Evolutionary conservation across 1,284 basidiomycete genomes (phyloP).

Genomic region (Naganishia sp.): DNA sequence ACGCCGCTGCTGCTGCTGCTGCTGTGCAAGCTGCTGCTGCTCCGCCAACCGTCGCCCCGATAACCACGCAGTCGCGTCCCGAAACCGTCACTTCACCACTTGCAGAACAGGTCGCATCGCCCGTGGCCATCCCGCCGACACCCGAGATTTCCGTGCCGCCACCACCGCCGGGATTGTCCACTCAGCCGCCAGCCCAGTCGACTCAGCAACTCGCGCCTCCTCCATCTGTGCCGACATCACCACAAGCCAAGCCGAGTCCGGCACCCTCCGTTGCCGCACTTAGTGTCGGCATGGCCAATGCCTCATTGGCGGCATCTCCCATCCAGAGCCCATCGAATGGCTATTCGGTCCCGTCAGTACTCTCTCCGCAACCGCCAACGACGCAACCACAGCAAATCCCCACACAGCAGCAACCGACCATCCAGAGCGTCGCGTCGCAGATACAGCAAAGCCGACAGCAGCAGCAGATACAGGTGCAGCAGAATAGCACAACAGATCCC

Average conservation of each 20-base stretch:
- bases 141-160: conserved; percentile 58
- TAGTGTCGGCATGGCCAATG: conserved; percentile 18
- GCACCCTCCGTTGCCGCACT: conserved; percentile 25
- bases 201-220: conserved; percentile 11
- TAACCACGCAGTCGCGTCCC: conserved; percentile 28
- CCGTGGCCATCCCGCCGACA: conserved; percentile 55
- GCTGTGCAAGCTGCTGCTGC: conserved; percentile 59
- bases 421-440: conserved; percentile 38
- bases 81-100: conserved; percentile 69
- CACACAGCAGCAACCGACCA: conserved; percentile 27
- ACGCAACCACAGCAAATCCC: conserved; percentile 9
- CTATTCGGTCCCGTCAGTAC: background rate
- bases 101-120: conserved; percentile 50
- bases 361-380: conserved; percentile 1
- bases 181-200: background rate
- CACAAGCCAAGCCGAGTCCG: conserved; percentile 26
- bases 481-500: background rate
- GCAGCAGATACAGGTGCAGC: conserved; percentile 29
- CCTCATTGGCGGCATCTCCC: conserved; percentile 6
- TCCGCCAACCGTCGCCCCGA: conserved; percentile 36
- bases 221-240: conserved; percentile 18
- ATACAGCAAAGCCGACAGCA: conserved; percentile 38
- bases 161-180: conserved; percentile 38
- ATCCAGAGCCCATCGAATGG: conserved; percentile 12
- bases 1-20: conserved; percentile 87